Evolutionary conservation across 495 filamentous ascomycete species (phyloP).

Genomic region (Aspergillus cristatus): DNA sequence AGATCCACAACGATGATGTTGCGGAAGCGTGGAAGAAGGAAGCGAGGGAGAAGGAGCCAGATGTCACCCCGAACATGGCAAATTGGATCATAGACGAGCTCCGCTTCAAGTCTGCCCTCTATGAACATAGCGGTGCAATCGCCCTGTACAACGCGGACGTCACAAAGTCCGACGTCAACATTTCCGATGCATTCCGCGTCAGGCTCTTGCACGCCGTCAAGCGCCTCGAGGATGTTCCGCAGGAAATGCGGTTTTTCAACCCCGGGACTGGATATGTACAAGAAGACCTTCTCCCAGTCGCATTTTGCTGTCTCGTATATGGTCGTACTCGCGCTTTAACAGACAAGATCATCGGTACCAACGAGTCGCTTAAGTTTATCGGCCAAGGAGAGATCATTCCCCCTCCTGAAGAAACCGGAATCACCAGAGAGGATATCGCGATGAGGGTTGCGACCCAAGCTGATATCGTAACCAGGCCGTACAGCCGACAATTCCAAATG

Average conservation of each 20-base stretch:
- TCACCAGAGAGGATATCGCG: constrained; percentile 26
- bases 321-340: constrained; percentile 25
- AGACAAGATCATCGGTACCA: constrained; percentile 13
- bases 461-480: constrained; percentile 21
- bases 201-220: constrained; percentile 19
- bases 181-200: constrained; percentile 20
- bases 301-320: constrained; percentile 36
- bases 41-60: constrained; percentile 15
- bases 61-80: constrained; percentile 40
- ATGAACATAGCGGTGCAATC: constrained; percentile 22
- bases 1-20: constrained; percentile 33
- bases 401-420: constrained; percentile 17
- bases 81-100: constrained; percentile 46
- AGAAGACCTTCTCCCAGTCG: constrained; percentile 33
- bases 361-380: constrained; percentile 15
- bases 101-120: constrained; percentile 34
- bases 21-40: constrained; percentile 31
- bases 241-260: constrained; percentile 12
- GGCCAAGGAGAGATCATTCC: constrained; percentile 23
- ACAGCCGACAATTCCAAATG: constrained; percentile 26
- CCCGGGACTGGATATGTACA: constrained; percentile 12
- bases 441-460: constrained; percentile 32
- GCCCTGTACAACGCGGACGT: constrained; percentile 28
- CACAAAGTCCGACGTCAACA: constrained; percentile 30
- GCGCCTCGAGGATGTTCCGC: constrained; percentile 10